These are phyloP conservation scores for Dictyostelium citrinum DNA, from an alignment of 78 protist genomes.

Conservation along the genomic window DNA sequence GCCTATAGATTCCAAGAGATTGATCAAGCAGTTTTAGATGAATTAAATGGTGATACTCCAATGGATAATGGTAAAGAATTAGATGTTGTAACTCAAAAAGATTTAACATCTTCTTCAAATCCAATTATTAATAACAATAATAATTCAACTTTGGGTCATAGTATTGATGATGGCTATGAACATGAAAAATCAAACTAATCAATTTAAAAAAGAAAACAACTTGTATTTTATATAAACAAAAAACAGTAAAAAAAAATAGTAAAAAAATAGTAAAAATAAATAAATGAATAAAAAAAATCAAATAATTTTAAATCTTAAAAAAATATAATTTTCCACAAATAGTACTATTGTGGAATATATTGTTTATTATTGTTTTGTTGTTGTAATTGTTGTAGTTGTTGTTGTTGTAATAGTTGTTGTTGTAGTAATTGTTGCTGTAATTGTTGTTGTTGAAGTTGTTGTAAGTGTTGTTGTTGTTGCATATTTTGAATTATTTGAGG, in stretches of 20 bases:
- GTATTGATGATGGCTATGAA: neutral
- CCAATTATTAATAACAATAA: neutral
- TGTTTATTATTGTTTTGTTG: neutral
- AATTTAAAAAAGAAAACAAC: neutral
- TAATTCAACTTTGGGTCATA: neutral
- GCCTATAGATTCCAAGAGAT: neutral
- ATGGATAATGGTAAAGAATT: neutral
- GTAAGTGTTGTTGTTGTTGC: neutral
- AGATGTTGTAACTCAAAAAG: neutral
- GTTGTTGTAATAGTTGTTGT: neutral
- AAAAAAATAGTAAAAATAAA: neutral
- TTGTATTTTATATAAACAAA: neutral
- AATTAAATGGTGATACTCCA: neutral
- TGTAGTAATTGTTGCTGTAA: neutral
- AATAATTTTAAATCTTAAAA: neutral
- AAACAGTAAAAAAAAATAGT: neutral
- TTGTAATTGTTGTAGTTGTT: neutral
- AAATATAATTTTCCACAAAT: neutral
- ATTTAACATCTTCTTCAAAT: neutral
- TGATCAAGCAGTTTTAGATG: neutral
- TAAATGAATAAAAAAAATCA: no score
- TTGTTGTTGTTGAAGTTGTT: neutral
- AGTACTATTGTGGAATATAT: neutral
- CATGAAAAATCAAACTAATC: neutral
- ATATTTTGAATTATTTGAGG: neutral